Conservation (phyloP, 331 rosid species). For the Rhamnella rubrinervis region DNA sequence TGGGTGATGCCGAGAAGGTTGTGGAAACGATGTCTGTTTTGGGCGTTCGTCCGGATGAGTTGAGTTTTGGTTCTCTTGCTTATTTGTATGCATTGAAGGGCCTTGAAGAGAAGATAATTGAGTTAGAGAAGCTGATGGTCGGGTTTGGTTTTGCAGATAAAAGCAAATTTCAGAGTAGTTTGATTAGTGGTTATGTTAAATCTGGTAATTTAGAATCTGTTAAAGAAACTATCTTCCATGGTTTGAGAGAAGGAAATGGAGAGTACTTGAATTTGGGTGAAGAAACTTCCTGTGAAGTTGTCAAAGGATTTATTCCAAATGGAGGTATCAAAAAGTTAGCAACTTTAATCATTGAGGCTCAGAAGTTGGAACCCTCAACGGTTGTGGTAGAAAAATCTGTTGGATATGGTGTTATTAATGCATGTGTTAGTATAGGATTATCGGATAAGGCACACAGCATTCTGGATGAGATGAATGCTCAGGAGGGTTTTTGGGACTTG, state of each 20-base stretch:
- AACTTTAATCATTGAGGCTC: constrained; percentile 63
- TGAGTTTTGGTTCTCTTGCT: constrained; percentile 74
- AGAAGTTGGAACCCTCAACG: constrained; percentile 57
- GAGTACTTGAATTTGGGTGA: constrained; percentile 46
- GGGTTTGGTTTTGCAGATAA: constrained; percentile 54
- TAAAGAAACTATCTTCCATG: constrained; percentile 48
- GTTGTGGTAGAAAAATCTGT: constrained; percentile 50
- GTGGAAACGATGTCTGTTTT: constrained; percentile 65
- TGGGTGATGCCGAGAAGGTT: constrained; percentile 61
- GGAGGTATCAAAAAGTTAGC: constrained; percentile 64
- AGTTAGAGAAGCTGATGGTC: constrained; percentile 56
- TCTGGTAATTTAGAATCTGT: constrained; percentile 64
- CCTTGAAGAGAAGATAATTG: constrained; percentile 55
- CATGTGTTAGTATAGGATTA: constrained; percentile 69
- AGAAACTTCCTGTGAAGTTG: constrained; percentile 61
- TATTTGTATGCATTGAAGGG: constrained; percentile 84
- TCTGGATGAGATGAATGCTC: constrained; percentile 75
- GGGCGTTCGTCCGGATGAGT: constrained; percentile 67
- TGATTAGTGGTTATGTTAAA: constrained; percentile 68
- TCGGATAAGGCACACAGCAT: constrained; percentile 77
- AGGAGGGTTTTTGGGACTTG: constrained; percentile 79
- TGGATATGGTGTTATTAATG: constrained; percentile 73
- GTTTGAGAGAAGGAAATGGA: constrained; percentile 53
- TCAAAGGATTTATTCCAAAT: constrained; percentile 57
- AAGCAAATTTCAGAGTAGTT: constrained; percentile 44